Evolutionary conservation across 768 basidiomycete species (phyloP), one percentile per base, ranked within the genome.

Genomic region (Boletus sp.): DNA sequence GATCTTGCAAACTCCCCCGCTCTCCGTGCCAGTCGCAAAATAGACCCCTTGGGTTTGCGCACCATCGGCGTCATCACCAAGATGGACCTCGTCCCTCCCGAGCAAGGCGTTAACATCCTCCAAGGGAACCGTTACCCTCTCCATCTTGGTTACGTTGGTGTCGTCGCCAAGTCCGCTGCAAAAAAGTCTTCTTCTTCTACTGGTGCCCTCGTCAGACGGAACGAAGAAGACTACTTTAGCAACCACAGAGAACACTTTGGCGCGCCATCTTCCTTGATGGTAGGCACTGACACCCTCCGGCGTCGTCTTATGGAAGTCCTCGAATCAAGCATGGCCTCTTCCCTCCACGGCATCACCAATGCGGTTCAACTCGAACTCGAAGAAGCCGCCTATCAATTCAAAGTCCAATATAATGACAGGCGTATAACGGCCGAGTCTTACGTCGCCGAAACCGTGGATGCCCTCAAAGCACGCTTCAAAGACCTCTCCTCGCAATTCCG

Each of bases 1-100:
- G 97, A 99, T 74, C 80, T 99, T 13, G 97, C 97, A 56, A 99
- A 99, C 71, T 97, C 94, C 0, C 95, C 97, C 7, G 97, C 97
- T 0, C 76, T 99, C 47, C 80, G 93, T 47, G 94, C 97, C 0
- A 95, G 93, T 70, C 80, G 95, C 39, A 88, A 90, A 58, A 91
- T 98, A 4, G 97, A 99, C 66, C 96, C 96, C 3, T 76, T 99
- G 15, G 97, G 97, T 15, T 75, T 95, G 51, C 84, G 97, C 25
- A 99, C 97, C 2, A 94, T 99, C 60, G 97, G 97, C 29, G 97
- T 99, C 15, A 81, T 99, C 40, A 99, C 97, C 21, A 99, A 99
- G 79, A 98, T 99, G 97, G 97, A 99, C 69, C 78, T 99, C 33
- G 93, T 99, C 17, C 78, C 86, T 38, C 83, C 96, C 4, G 88